Evolutionary conservation across 2,329 filamentous ascomycete species (phyloP), one percentile per base, ranked within the genome.

Genomic region (Trichoderma sp.): DNA sequence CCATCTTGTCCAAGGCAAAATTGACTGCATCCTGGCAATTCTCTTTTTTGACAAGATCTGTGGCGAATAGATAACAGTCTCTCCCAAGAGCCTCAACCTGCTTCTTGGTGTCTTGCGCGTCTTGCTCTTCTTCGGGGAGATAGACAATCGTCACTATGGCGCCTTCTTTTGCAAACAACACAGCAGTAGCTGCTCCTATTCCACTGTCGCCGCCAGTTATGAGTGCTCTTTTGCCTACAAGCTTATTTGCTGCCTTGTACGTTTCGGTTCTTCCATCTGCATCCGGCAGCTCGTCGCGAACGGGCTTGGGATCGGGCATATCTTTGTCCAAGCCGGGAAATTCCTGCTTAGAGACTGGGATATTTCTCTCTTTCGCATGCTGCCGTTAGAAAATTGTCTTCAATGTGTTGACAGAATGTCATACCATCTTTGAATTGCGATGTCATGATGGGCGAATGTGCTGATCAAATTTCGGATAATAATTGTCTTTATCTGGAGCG

Each of bases 271-370:
- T 88, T 47, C 90, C 90, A 70, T 91, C 87, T 21, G 87, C 85
- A 5, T 88, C 89, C 0, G 92, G 92, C 2, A 94, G 79, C 70
- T 90, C 83, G 68, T 91, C 88, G 68, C 86, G 88, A 56, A 86
- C 82, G 1, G 91, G 89, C 68, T 86, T 70, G 10, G 76, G 76
- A 35, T 75, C 49, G 2, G 76, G 76, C 76, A 78, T 77, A 5
- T 77, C 72, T 59, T 71, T 64, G 21, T 72, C 75, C 37, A 71
- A 76, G 14, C 76, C 76, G 29, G 76, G 76, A 58, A 77, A 77
- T 33, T 72, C 70, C 72, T 78, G 76, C 65, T 77, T 70, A 13
- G 73, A 70, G 60, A 77, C 68, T 40, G 76, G 76, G 63, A 77
- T 75, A 7, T 58, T 49, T n/a, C 35, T 43, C 29, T 67, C 63